Base-by-base conservation (phyloP, 768 basidiomycete genomes). In the Boletellus ananiceps region DNA sequence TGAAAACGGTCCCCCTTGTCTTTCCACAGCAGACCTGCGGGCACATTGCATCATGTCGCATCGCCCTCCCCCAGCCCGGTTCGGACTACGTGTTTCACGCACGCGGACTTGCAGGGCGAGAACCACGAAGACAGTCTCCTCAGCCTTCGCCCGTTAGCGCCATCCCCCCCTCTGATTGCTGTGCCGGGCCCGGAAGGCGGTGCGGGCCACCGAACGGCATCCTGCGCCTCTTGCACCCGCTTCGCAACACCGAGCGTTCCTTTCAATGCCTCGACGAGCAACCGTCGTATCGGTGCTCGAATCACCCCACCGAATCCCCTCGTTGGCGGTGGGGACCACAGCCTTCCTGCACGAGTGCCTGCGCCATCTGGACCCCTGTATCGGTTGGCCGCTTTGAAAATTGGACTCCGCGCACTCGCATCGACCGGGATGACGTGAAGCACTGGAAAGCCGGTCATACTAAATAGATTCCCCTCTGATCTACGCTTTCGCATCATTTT, bases 401-500 rank as follows among this genome's bases (percentile, higher is more conserved):
- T 53, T 19, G 39, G n/a, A 49, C 57, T 57, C 49, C 54, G 51
- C 51, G 39, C 18, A 4, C 21, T 18, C 32, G 12, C 7, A 12
- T 39, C 21, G 53, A 19, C 43, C 33, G 5, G 33, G 46, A 47
- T 57, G 23, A 62, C 57, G 63, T 59, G 46, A 54, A 61, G 40
- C 64, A 68, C 66, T 61, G 62, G 64, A 65, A 55, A 55, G 51
- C 13, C 23, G 54, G 53, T 49, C 50, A 37, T 51, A 40, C 61
- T 33, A 58, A 63, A 58, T 43, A 40, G 41, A 55, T 23, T 51
- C 29, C 34, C 39, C 18, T 50, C 45, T 46, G 55, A 63, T 60
- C 44, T 43, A 27, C 46, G 7, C 49, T 58, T 63, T 51, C 42
- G 54, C 29, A 51, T 51, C 61, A 65, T 46, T 36, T 14, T 37